Evolutionary conservation across 2,329 filamentous ascomycete species (phyloP).

Genomic region (Phaeophleospora eucalypticola): DNA sequence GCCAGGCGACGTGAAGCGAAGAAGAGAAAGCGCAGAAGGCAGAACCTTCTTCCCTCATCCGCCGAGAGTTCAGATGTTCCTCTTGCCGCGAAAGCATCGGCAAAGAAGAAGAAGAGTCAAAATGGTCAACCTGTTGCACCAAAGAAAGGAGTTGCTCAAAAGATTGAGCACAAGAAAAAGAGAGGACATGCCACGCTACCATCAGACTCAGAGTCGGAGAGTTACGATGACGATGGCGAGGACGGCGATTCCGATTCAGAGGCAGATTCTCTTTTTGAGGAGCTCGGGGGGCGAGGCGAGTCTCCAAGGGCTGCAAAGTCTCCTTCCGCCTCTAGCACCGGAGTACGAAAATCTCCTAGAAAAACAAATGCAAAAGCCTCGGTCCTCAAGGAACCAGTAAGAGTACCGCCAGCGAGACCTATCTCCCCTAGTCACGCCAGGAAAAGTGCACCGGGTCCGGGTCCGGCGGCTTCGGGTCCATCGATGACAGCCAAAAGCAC

Average conservation of each 20-base stretch:
- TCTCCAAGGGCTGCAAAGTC: no score
- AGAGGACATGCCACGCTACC: neutral
- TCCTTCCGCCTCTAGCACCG: no score
- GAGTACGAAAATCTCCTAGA: neutral
- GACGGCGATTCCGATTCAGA: slow-evolving; percentile 2
- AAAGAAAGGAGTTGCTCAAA: neutral
- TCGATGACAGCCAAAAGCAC: no score
- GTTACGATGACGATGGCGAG: slow-evolving; percentile 11
- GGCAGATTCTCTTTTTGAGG: neutral
- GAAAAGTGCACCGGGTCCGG: slow-evolving; percentile 12
- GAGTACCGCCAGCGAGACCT: neutral
- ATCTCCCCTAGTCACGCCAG: neutral
- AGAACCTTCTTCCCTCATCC: slow-evolving; percentile 11
- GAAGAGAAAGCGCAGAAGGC: slow-evolving; percentile 23
- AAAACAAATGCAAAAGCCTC: neutral
- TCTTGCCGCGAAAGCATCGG: no score
- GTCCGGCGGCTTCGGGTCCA: neutral
- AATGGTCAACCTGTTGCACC: neutral
- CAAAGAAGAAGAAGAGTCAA: no score
- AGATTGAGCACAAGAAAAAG: neutral
- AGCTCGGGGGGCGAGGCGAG: neutral
- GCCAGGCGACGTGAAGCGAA: slow-evolving; percentile 23
- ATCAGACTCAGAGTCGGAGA: slow-evolving; percentile 7
- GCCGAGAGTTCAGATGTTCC: no score
- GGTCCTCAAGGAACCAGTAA: neutral